phyloP scores from a whole-genome alignment of 768 basidiomycete genomes.

The Tylopilus balloui region DNA sequence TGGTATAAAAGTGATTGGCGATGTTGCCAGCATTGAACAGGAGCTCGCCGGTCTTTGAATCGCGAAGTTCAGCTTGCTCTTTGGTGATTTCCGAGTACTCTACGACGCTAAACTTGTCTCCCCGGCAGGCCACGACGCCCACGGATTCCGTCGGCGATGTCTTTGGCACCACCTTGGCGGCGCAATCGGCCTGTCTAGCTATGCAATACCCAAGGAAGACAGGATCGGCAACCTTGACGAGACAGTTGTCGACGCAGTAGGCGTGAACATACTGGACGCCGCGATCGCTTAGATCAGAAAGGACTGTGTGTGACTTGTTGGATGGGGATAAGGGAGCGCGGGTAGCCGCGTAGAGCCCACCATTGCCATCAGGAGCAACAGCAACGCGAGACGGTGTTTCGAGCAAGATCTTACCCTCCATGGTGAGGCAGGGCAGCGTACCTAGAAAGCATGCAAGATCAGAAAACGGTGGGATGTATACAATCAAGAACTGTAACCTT shows the following conservation, averaged over 20 bases:
- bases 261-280: slow-evolving; percentile 86
- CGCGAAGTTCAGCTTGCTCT: slow-evolving; percentile 78
- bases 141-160: slow-evolving; percentile 82
- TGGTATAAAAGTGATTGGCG: slow-evolving; percentile 97
- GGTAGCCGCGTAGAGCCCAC: slow-evolving; percentile 93
- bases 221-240: slow-evolving; percentile 95
- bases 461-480: background rate
- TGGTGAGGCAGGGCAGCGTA: slow-evolving; percentile 89
- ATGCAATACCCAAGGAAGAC: slow-evolving; percentile 96
- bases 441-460: slow-evolving; percentile 45
- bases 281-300: slow-evolving; percentile 74
- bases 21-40: slow-evolving; percentile 95
- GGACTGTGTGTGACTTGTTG: slow-evolving; percentile 64
- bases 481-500: slow-evolving; percentile 54
- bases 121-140: slow-evolving; percentile 85
- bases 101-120: slow-evolving; percentile 84
- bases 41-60: slow-evolving; percentile 67
- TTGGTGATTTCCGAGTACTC: slow-evolving; percentile 95
- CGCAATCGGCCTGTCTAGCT: slow-evolving; percentile 81
- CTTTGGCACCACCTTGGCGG: slow-evolving; percentile 96
- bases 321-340: slow-evolving; percentile 65
- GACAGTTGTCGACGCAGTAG: slow-evolving; percentile 98
- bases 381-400: slow-evolving; percentile 74
- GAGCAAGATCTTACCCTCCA: slow-evolving; percentile 91
- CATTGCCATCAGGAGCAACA: slow-evolving; percentile 98